phyloP scores from a whole-genome alignment of 208 protist genomes.

The Trypanosoma congolense region DNA sequence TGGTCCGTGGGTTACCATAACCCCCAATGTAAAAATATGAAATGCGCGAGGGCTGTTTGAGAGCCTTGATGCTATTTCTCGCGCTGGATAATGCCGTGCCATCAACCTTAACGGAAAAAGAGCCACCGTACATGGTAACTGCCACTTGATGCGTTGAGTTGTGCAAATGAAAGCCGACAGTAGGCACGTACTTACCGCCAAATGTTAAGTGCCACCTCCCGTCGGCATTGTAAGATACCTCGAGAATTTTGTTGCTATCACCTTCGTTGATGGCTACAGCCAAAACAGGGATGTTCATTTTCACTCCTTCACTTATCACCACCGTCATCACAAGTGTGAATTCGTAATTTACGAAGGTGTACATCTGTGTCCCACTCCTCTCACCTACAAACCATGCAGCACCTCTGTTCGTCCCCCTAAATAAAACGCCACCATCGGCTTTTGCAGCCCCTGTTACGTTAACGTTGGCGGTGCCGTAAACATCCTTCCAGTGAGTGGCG shows the following conservation, averaged over 20 bases:
- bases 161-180: neutral
- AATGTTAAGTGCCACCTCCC: neutral
- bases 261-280: neutral
- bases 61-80: neutral
- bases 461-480: neutral
- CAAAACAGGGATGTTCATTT: neutral
- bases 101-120: neutral
- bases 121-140: neutral
- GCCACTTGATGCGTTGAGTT: neutral
- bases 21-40: neutral
- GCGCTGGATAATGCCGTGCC: neutral
- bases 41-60: neutral
- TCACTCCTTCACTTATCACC: neutral
- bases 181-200: neutral
- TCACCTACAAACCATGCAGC: neutral
- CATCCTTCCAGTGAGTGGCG: neutral
- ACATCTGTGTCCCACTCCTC: neutral
- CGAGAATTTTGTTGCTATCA: neutral
- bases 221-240: neutral
- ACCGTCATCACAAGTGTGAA: neutral
- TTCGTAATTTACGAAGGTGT: neutral
- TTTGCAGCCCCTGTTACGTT: neutral
- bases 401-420: neutral
- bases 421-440: neutral
- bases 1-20: neutral